These are phyloP conservation scores for sweet orange (Citrus sinensis) DNA, from an alignment of 345 rosid species.

Conservation along the genomic window DNA sequence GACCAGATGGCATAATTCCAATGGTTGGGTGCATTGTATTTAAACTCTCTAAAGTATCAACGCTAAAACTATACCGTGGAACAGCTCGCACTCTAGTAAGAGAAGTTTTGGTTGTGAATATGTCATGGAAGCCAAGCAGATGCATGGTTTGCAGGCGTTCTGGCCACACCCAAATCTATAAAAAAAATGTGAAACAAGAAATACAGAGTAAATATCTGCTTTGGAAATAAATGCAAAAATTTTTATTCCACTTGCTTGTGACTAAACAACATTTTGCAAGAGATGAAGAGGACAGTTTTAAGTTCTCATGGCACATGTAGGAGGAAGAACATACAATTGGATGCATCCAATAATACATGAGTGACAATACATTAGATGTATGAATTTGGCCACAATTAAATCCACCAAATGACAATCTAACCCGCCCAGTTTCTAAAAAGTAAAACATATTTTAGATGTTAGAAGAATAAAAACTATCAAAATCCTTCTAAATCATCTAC, in stretches of 20 bases:
- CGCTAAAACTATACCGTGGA: conserved; percentile 75
- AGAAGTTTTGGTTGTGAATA: conserved; percentile 69
- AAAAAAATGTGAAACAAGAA: conserved; percentile 10
- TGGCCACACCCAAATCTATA: conserved; percentile 92
- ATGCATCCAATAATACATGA: neutral
- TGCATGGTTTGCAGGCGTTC: conserved; percentile 84
- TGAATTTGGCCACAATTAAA: neutral
- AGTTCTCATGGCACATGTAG: neutral
- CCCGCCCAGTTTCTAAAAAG: neutral
- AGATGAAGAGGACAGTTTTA: neutral
- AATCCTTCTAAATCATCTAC: neutral
- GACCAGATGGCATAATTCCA: conserved; percentile 91
- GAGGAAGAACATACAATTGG: neutral
- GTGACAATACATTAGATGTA: neutral
- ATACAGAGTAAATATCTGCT: neutral
- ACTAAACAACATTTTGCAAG: neutral
- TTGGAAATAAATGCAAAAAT: neutral
- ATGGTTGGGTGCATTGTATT: conserved; percentile 61
- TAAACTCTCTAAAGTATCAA: conserved; percentile 63
- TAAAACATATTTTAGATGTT: neutral
- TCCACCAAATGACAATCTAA: neutral
- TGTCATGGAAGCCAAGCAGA: conserved; percentile 58
- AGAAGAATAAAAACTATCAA: neutral
- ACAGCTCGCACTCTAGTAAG: conserved; percentile 78
- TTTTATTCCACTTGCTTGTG: neutral